Conservation (phyloP, 139 green algal species). For the Gonium pectorale region DNA sequence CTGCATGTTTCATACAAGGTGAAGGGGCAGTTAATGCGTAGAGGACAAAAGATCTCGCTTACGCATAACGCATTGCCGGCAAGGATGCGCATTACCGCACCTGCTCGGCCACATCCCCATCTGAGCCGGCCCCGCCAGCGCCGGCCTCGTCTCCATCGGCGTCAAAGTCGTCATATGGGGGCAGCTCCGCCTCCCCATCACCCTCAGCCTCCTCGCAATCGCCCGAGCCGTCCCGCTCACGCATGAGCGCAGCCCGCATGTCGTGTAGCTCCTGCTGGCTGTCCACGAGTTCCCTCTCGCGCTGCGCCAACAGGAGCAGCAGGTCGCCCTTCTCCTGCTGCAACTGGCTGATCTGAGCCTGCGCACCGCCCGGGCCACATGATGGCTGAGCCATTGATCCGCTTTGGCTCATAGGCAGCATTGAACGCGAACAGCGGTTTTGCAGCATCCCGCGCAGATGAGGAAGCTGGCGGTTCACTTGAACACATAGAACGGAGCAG, state of each 20-base stretch:
- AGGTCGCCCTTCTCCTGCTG: background rate
- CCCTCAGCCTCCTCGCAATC: background rate
- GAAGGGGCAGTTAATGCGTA: too few relatives aligned
- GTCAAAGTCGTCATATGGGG: background rate
- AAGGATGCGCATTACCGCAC: too few relatives aligned
- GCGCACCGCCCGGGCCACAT: background rate
- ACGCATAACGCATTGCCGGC: too few relatives aligned
- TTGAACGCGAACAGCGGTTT: too few relatives aligned
- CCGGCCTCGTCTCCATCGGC: too few relatives aligned
- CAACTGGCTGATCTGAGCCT: conserved; percentile 12
- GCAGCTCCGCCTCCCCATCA: background rate
- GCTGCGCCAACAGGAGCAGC: conserved; percentile 4
- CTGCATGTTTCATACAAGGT: too few relatives aligned
- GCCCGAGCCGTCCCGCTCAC: background rate
- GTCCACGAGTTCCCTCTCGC: background rate
- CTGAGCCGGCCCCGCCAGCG: background rate
- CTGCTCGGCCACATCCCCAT: background rate
- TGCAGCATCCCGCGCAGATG: too few relatives aligned
- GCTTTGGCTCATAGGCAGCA: too few relatives aligned
- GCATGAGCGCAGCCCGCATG: background rate
- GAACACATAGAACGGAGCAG: too few relatives aligned
- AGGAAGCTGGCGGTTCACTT: too few relatives aligned
- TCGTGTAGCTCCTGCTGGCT: conserved; percentile 26
- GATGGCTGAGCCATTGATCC: too few relatives aligned
- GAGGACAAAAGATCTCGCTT: too few relatives aligned